phyloP scores from a whole-genome alignment of 176 grass and related monocot genomes.

The Oryza meridionalis region DNA sequence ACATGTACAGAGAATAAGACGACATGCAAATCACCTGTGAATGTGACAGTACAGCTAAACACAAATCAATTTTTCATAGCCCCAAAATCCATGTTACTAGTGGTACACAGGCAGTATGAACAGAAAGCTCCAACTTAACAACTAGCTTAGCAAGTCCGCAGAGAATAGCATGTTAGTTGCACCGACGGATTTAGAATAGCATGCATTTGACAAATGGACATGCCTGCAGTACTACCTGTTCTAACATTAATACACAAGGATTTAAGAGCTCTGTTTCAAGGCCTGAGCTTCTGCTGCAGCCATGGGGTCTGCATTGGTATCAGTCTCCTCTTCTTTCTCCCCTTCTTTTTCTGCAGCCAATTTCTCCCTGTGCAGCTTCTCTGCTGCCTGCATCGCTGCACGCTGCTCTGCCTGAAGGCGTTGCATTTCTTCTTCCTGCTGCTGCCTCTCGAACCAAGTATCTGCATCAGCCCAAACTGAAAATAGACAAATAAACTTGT shows the following conservation, averaged over 20 bases:
- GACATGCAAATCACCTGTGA: background rate
- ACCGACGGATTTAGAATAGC: background rate
- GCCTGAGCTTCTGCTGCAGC: constrained; percentile 60
- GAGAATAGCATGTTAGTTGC: constrained; percentile 10
- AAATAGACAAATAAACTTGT: constrained; percentile 29
- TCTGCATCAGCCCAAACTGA: constrained; percentile 97
- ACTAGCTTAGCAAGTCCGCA: constrained; percentile 6
- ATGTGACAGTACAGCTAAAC: background rate
- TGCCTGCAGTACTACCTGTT: constrained; percentile 7
- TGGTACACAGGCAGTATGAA: background rate
- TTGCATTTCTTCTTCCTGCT: constrained; percentile 97
- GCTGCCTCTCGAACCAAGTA: constrained; percentile 99
- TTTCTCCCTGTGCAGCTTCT: constrained; percentile 88
- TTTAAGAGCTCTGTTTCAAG: constrained; percentile 55
- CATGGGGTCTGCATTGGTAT: constrained; percentile 71
- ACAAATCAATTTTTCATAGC: background rate
- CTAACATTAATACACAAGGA: background rate
- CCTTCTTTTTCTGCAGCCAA: constrained; percentile 75
- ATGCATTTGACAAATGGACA: constrained; percentile 28
- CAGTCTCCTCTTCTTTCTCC: constrained; percentile 77
- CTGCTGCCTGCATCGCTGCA: constrained; percentile 86
- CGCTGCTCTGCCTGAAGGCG: constrained; percentile 80
- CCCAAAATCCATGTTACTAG: background rate
- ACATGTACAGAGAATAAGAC: background rate
- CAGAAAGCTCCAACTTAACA: background rate